phyloP scores from a whole-genome alignment of 768 basidiomycete genomes.

The Heimioporus sp. region DNA sequence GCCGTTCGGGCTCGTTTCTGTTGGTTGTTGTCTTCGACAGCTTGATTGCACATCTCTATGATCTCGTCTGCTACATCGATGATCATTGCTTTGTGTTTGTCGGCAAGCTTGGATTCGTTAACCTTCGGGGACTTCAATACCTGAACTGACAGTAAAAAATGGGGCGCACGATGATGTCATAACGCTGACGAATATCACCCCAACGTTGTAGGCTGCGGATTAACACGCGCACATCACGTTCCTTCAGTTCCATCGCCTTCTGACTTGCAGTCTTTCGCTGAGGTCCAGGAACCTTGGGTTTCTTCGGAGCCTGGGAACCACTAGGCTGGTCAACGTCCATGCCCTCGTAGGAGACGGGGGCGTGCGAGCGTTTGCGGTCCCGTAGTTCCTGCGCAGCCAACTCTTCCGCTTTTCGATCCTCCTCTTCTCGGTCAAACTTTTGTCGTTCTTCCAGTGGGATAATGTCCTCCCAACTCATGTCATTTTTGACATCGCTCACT shows the following conservation, averaged over 20 bases:
- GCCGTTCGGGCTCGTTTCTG: constrained; percentile 74
- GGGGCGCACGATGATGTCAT: constrained; percentile 83
- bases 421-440: constrained; percentile 79
- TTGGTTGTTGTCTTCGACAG: constrained; percentile 81
- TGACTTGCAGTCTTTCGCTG: constrained; percentile 90
- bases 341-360: constrained; percentile 86
- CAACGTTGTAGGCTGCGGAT: constrained; percentile 95
- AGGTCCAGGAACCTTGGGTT: constrained; percentile 67
- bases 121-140: constrained; percentile 50
- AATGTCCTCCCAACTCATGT: constrained; percentile 99
- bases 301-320: constrained; percentile 62
- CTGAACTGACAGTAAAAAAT: background rate
- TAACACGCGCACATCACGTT: constrained; percentile 93
- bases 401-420: constrained; percentile 71
- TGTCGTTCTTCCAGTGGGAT: constrained; percentile 92
- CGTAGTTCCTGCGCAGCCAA: constrained; percentile 64
- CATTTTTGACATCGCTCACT: constrained; percentile 97
- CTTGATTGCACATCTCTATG: constrained; percentile 77
- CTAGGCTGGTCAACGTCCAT: constrained; percentile 85
- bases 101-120: constrained; percentile 82
- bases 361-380: constrained; percentile 80
- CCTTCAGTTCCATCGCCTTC: constrained; percentile 95
- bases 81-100: constrained; percentile 93
- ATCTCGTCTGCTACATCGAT: constrained; percentile 91
- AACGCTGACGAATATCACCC: constrained; percentile 95